These are phyloP conservation scores for Sinapis alba DNA, from an alignment of 441 rosid species.

Conservation along the genomic window DNA sequence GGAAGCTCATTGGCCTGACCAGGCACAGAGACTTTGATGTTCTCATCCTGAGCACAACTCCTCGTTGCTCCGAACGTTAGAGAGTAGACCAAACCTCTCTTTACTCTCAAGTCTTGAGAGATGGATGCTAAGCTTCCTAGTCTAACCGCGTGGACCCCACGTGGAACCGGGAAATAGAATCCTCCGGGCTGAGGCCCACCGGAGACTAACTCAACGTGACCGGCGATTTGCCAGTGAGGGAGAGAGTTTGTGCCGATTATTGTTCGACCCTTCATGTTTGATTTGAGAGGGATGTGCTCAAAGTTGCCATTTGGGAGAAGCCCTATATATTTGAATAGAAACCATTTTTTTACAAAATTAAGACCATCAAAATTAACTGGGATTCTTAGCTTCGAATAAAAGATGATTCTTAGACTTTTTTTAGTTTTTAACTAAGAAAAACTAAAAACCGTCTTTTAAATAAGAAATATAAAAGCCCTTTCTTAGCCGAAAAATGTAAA, in stretches of 20 bases:
- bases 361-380: too few species aligned
- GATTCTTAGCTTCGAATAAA: too few species aligned
- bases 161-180: constrained; percentile 53
- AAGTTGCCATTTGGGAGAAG: constrained; percentile 71
- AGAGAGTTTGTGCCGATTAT: constrained; percentile 66
- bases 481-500: too few species aligned
- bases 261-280: constrained; percentile 59
- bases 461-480: too few species aligned
- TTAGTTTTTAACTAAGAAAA: too few species aligned
- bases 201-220: constrained; percentile 55
- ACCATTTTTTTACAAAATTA: background rate
- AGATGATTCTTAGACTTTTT: too few species aligned
- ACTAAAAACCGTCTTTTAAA: too few species aligned
- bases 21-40: constrained; percentile 50
- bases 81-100: constrained; percentile 45
- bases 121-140: constrained; percentile 62
- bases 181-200: constrained; percentile 68
- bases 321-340: constrained; percentile 37
- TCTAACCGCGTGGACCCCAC: constrained; percentile 56
- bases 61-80: constrained; percentile 63
- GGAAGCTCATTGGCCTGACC: constrained; percentile 53
- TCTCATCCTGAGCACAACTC: constrained; percentile 64
- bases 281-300: constrained; percentile 54
- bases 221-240: constrained; percentile 57
- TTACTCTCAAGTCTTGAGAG: constrained; percentile 50